Base-by-base conservation (phyloP, 768 basidiomycete species). In the Serendipita vermifera region DNA sequence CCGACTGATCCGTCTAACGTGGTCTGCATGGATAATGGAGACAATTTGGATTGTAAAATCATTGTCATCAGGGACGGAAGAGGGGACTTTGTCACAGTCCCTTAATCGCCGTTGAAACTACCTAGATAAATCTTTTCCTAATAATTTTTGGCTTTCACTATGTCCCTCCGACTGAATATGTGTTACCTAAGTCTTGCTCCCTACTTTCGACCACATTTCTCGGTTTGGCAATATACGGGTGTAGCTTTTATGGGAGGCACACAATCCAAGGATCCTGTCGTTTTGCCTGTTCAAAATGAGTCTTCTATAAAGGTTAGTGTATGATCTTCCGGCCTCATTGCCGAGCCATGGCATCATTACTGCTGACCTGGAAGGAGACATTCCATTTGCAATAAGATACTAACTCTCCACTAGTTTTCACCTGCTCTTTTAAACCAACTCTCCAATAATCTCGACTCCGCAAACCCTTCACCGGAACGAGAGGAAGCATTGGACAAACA, bases 1-100 rank as follows among this genome's bases (percentile, higher is more conserved):
- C 72, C 83, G 0, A 72, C 83, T 36, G 94, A 99, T 66, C 83
- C 82, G 35, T 98, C 96, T 7, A 81, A 85, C 62, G 83, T 99
- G 13, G 79, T 88, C 2, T 96, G 93, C 65, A 76, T 89, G 70
- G 96, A 98, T 65, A 88, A 84, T 0, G 88, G 87, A 4, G 92
- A 96, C 71, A 86, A 82, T 66, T 80, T 96, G 46, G 87, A 87
- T 58, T 92, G 89, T 67, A 91, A 96, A 67, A 69, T 94, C 11
- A 90, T 96, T 26, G 85, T 97, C 55, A 71, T 97, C 59, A 86
- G 89, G 67, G 91, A 97, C 65, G 90, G 89, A 5, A 78, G 80
- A 67, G 92, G 92, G 0, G 85, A 92, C 58, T 83, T 92, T 58
- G 86, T 96, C 27, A 91, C 82, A 29, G 85, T 94, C 29, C 93